Percentiles rank a stretch among this genome's conserved stretches.
Evolutionary conservation across 345 rosid species (phyloP).

Genomic region (Aquilaria yunnanensis): DNA sequence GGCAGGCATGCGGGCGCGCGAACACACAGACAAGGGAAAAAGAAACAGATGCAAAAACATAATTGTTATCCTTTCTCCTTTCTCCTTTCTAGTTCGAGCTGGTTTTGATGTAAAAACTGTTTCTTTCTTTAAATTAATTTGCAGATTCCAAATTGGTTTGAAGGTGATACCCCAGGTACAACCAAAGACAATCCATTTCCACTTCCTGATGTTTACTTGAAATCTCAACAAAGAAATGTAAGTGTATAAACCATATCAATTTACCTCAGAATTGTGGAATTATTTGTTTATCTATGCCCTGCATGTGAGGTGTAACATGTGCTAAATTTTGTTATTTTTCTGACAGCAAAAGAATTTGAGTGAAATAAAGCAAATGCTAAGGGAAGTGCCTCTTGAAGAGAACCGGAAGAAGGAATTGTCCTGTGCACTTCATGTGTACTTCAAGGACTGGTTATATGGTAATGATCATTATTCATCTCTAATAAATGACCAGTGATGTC

Average conservation of each 20-base stretch:
- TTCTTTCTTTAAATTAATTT: conserved; percentile 12
- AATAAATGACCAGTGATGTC: no score
- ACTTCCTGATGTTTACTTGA: conserved; percentile 62
- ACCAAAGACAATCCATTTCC: conserved; percentile 88
- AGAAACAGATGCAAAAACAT: neutral
- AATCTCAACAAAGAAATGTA: conserved; percentile 85
- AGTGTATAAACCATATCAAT: conserved; percentile 11
- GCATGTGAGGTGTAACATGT: conserved; percentile 3
- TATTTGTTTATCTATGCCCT: conserved; percentile 2
- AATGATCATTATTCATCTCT: conserved; percentile 12
- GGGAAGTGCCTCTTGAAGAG: conserved; percentile 79
- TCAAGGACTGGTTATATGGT: conserved; percentile 99
- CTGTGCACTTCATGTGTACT: conserved; percentile 78
- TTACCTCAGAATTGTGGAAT: neutral
- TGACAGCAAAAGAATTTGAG: conserved; percentile 67
- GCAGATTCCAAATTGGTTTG: conserved; percentile 95
- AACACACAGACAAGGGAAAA: no score
- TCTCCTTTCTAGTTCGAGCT: neutral
- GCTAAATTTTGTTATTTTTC: neutral
- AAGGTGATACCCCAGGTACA: conserved; percentile 55
- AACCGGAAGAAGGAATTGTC: conserved; percentile 84
- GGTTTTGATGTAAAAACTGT: conserved; percentile 9
- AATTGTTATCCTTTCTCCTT: neutral
- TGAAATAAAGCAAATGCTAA: conserved; percentile 68
- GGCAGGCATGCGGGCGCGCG: no score